Percentiles rank a stretch among this genome's conserved stretches.
These are phyloP conservation scores for Hypsizygus marmoreus DNA, from an alignment of 768 basidiomycete species.

Conservation along the genomic window DNA sequence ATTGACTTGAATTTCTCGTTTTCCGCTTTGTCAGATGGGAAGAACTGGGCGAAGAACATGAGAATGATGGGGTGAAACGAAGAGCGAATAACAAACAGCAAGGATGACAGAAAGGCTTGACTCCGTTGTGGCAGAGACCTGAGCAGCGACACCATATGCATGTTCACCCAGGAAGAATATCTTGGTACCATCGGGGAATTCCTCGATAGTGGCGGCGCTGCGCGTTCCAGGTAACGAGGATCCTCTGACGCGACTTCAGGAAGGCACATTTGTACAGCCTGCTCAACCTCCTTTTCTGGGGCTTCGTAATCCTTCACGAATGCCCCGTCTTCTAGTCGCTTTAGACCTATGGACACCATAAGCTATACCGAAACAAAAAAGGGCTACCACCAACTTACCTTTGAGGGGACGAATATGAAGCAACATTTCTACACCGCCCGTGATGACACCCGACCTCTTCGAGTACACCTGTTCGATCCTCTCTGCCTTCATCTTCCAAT, in stretches of 20 bases:
- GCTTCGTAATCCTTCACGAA: constrained; percentile 95
- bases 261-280: constrained; percentile 86
- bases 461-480: constrained; percentile 83
- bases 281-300: constrained; percentile 77
- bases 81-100: constrained; percentile 55
- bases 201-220: constrained; percentile 82
- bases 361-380: constrained; percentile 1
- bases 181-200: constrained; percentile 87
- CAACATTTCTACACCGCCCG: constrained; percentile 76
- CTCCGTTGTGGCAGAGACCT: constrained; percentile 75
- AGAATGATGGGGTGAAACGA: background rate
- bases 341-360: constrained; percentile 63
- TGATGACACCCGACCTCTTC: constrained; percentile 85
- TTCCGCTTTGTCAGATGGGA: constrained; percentile 80
- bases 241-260: constrained; percentile 85
- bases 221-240: constrained; percentile 80
- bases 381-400: constrained; percentile 47
- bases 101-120: constrained; percentile 77
- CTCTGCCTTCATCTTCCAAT: constrained; percentile 84
- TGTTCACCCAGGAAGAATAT: constrained; percentile 96
- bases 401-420: constrained; percentile 91
- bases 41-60: constrained; percentile 63
- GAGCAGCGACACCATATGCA: constrained; percentile 94
- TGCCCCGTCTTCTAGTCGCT: constrained; percentile 84
- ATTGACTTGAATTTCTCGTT: constrained; percentile 75